phyloP scores from a whole-genome alignment of 176 grass and related monocot species.

The Rhipidocladum racemiflorum region DNA sequence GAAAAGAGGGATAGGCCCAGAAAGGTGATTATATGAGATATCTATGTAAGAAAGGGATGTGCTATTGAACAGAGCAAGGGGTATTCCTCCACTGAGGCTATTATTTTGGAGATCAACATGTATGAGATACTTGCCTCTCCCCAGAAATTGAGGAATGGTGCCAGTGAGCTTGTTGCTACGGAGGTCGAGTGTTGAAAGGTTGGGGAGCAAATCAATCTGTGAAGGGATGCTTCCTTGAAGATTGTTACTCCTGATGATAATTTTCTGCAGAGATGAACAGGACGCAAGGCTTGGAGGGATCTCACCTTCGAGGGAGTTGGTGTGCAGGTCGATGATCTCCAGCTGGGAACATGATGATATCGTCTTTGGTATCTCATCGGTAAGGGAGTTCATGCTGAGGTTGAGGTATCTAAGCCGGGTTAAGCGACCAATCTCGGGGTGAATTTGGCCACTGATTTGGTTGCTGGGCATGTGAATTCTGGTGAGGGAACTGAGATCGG shows the following conservation, averaged over 20 bases:
- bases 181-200: background rate
- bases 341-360: slow-evolving; percentile 41
- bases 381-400: background rate
- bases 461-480: too few relatives aligned
- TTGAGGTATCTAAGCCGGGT: too few relatives aligned
- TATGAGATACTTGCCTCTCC: background rate
- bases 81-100: background rate
- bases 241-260: background rate
- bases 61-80: background rate
- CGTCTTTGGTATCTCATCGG: slow-evolving; percentile 20
- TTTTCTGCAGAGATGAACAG: slow-evolving; percentile 27
- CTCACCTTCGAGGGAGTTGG: slow-evolving; percentile 34
- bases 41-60: too few relatives aligned
- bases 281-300: slow-evolving; percentile 34
- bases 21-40: too few relatives aligned
- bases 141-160: slow-evolving; percentile 27
- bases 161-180: slow-evolving; percentile 12
- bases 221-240: too few relatives aligned
- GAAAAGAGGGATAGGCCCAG: too few relatives aligned
- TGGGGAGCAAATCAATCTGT: too few relatives aligned
- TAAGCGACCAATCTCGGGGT: too few relatives aligned
- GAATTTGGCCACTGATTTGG: too few relatives aligned
- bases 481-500: too few relatives aligned
- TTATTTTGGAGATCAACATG: slow-evolving; percentile 16
- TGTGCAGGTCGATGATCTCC: slow-evolving; percentile 8